Base-by-base conservation (phyloP, 176 grass and related monocot genomes). In the Rhynchospora pubera region DNA sequence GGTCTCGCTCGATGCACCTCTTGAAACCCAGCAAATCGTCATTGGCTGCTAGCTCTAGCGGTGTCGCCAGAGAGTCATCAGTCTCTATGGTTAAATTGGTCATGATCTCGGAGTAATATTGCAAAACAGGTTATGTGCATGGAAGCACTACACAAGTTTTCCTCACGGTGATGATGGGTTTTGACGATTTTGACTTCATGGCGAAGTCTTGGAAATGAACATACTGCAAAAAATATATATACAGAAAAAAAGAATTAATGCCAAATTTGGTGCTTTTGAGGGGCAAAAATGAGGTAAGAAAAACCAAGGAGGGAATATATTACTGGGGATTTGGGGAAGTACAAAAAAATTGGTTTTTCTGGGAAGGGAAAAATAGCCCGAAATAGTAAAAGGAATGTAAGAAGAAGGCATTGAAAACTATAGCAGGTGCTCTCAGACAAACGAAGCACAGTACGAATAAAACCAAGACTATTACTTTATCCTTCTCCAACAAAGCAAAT, bases 11-110 rank as follows among this genome's bases (percentile, higher is more conserved):
- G 18, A 93, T 84, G 48, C 82, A 69, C 32, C 86, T 88, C 61
- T 46, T 66, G 19, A 97, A 84, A 34, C 86, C 84, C 0, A 63
- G 85, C 5, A 26, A 74, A 23, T 93, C 85, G 65, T 97, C 85
- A 11, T 91, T 84, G 3, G 93, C 93, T 6, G 91, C 90, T 15
- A 97, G 87, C 80, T 97, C 93, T 6, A 97, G 87, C 28, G 91
- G 64, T 1, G 85, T 44, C 0, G 91, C 88, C 65, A 87, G 89
- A 74, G 82, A 79, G 62, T 94, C 92, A 6, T 84, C 89, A 39
- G 92, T 91, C 60, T 89, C 84, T 48, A 94, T 16, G 13, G 87
- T 91, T 47, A 94, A 89, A 72, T 78, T 87, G 18, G 26, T 83
- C 62, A 66, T 66, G 7, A 24, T 66, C 47, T 66, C 21, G n/a